Base-by-base conservation (phyloP, 1,284 basidiomycete genomes). In the Malassezia furfur region DNA sequence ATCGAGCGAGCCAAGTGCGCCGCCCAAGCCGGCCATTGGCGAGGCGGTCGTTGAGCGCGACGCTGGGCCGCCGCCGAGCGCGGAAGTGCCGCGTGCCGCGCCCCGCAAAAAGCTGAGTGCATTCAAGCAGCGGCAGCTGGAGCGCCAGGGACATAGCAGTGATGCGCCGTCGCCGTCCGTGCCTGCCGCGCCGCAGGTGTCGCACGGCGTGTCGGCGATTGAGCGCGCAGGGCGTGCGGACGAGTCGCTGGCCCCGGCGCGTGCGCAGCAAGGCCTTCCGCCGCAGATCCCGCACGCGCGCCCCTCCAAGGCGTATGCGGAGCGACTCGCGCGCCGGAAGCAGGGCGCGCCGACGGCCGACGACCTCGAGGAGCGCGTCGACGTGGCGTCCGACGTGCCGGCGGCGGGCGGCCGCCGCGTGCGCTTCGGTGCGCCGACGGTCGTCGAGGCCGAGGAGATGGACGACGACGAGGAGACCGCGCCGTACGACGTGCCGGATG, bases 231-330 rank as follows among this genome's bases (percentile, higher is more conserved):
- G 51, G 1, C 50, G 64, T 8, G 57, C 57, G 1, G 69, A 72
- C 32, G 66, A 68, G 7, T 48, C 54, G 36, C 47, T 67, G 30
- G 51, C 50, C 28, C 19, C 49, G 32, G 50, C 58, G 14, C 52
- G 66, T 12, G 47, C 54, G 38, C 48, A 51, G 21, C 54, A 62
- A 50, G 70, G 68, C 2, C 60, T 71, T n/a, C 59, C 61, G 7
- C 64, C 70, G 2, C 63, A 58, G 5, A 62, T 70, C 1, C 70
- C 70, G 3, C 70, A 73, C 44, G 70, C 70, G 6, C 45, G 70
- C 14, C 70, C 70, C 14, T 62, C 64, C n/a, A 73, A 73, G 48
- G 69, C 70, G 28, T 73, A 62, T 48, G 66, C 66, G 0, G 65
- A 65, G 36, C 66, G 65, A 47, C 61, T 73, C 41, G 59, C 43